Evolutionary conservation across 2,329 filamentous ascomycete genomes (phyloP), one percentile per base, ranked within the genome.

Genomic region (Xylariaceae sp.): DNA sequence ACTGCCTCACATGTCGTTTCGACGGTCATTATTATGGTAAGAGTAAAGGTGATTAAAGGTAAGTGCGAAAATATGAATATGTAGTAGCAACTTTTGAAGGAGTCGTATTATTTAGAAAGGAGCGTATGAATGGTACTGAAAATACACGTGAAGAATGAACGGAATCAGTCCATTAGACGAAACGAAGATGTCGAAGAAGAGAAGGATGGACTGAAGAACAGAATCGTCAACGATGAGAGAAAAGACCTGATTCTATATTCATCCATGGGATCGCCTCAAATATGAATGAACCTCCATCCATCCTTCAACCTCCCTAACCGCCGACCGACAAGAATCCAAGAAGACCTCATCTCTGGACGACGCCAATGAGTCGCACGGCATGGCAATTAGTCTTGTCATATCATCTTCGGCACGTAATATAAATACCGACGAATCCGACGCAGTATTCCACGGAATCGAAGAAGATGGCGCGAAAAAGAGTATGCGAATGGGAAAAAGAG

Each of bases 1-100:
- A 76, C 75, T 35, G 72, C 66, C 58, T 74, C 71, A 53, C 71
- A 74, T 66, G 81, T 80, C 45, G 67, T 64, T 50, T 74, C 69
- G 63, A 67, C 68, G 64, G 69, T 70, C 70, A 71, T 71, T 54
- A 59, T 68, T 51, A 56, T 55, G 59, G n/a, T 45, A 45, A 15
- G 57, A 17, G 52, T 37, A 48, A 62, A 62, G 61, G 17, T 18
- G 17, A 66, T 67, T 60, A 49, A 9, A 50, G 49, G 51, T 17
- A 54, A 55, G 23, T 55, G 57, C 34, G 17, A 51, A 51, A 17
- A 17, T 17, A 17, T n/a, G n/a, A n/a, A n/a, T n/a, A n/a, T n/a
- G n/a, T n/a, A n/a, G n/a, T n/a, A n/a, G n/a, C n/a, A n/a, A n/a
- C n/a, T n/a, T n/a, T n/a, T n/a, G n/a, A n/a, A n/a, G n/a, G n/a